Conservation (phyloP, 2,329 filamentous ascomycete species). For the Sclerotinia subarctica region DNA sequence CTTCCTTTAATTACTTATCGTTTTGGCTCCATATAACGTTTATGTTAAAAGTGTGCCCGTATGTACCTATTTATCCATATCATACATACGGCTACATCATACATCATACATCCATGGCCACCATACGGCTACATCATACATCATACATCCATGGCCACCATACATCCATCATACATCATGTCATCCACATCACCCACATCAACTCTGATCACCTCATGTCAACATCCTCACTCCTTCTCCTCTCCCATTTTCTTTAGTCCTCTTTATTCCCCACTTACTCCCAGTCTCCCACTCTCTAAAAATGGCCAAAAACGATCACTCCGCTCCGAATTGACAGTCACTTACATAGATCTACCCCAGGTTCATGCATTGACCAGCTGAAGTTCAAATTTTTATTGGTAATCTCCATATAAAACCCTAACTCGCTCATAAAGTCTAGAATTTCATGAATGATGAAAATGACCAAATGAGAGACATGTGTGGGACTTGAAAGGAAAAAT, state of each 20-base stretch:
- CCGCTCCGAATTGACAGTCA: not conserved
- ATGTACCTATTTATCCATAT: not conserved
- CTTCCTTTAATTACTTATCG: constrained; percentile 6
- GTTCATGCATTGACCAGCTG: constrained; percentile 13
- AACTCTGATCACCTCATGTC: not conserved
- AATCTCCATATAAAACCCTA: constrained; percentile 10
- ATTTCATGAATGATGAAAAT: not conserved
- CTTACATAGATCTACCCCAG: constrained; percentile 15
- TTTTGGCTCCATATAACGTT: constrained; percentile 8
- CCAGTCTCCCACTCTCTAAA: not conserved
- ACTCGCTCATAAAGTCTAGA: constrained; percentile 3
- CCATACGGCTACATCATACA: no score
- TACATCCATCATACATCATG: not conserved
- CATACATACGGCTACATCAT: not conserved
- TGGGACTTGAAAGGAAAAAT: not conserved
- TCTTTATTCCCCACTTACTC: not conserved
- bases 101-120: no score
- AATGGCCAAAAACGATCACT: not conserved
- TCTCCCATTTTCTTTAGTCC: not conserved
- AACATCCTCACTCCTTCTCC: not conserved
- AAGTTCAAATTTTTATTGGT: not conserved
- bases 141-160: no score
- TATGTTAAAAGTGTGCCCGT: not conserved
- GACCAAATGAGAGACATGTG: constrained; percentile 5
- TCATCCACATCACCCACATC: not conserved